Percentiles rank a stretch among this genome's conserved stretches.
Evolutionary conservation across 2,329 filamentous ascomycete species (phyloP).

Genomic region (Trichoderma breve): DNA sequence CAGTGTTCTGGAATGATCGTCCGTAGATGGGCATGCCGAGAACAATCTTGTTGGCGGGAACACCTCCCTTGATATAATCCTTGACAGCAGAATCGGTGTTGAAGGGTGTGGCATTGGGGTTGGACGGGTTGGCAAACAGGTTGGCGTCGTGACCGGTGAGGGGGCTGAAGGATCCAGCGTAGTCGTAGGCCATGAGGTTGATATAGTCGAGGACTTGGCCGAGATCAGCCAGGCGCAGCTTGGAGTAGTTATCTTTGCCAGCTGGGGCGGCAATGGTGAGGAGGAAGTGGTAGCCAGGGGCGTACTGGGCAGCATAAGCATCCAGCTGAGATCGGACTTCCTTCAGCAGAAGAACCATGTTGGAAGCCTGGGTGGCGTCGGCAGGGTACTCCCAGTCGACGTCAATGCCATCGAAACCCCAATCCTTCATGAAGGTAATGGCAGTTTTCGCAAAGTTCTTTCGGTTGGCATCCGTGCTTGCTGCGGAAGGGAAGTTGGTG

Average conservation of each 20-base stretch:
- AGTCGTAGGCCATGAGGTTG: conserved; percentile 78
- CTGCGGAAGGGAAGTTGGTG: conserved; percentile 67
- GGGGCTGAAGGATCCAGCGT: conserved; percentile 67
- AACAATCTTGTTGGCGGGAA: conserved; percentile 65
- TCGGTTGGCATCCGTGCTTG: conserved; percentile 61
- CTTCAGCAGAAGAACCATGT: conserved; percentile 46
- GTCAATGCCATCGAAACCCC: conserved; percentile 59
- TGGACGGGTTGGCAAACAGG: conserved; percentile 54
- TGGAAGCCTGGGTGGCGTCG: conserved; percentile 39
- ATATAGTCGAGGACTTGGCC: conserved; percentile 52
- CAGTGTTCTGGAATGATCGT: conserved; percentile 40
- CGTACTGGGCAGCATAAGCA: conserved; percentile 44
- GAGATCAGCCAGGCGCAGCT: conserved; percentile 48
- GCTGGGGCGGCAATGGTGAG: conserved; percentile 54
- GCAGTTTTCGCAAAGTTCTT: conserved; percentile 66
- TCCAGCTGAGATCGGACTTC: conserved; percentile 48
- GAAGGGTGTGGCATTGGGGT: conserved; percentile 64
- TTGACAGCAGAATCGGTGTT: conserved; percentile 63
- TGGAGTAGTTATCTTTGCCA: conserved; percentile 48
- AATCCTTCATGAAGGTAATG: conserved; percentile 68
- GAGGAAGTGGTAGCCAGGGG: conserved; percentile 50
- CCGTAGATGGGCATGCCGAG: conserved; percentile 69
- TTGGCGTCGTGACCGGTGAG: conserved; percentile 70
- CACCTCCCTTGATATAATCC: conserved; percentile 62
- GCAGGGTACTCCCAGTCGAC: conserved; percentile 42